Conservation (phyloP, 495 filamentous ascomycete species). For the Xylaria flabelliformis region DNA sequence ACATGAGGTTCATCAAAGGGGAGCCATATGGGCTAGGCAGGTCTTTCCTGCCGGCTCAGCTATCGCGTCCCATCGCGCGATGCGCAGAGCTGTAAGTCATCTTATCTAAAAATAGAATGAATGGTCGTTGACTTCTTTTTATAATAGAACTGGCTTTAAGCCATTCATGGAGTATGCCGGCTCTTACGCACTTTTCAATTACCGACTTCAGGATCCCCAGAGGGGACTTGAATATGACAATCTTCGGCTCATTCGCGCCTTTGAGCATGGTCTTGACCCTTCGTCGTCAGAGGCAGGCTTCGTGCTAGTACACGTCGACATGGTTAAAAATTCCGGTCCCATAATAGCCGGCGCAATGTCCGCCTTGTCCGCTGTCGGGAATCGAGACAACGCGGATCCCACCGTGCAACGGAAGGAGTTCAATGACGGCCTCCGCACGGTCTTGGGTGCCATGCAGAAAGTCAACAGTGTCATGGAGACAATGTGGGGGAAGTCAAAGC, state of each 20-base stretch:
- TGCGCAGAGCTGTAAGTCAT: conserved; percentile 76
- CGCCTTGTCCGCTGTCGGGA: conserved; percentile 64
- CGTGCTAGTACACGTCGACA: conserved; percentile 78
- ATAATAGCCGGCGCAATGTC: conserved; percentile 72
- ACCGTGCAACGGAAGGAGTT: conserved; percentile 56
- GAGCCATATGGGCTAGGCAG: conserved; percentile 78
- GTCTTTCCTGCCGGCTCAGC: conserved; percentile 68
- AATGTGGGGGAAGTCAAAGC: conserved; percentile 88
- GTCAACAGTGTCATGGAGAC: conserved; percentile 83
- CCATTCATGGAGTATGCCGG: conserved; percentile 97
- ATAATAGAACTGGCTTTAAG: conserved; percentile 66
- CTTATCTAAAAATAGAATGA: background rate
- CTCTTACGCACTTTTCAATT: conserved; percentile 91
- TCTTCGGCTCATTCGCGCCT: conserved; percentile 83
- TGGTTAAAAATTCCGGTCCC: conserved; percentile 78
- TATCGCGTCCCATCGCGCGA: conserved; percentile 76
- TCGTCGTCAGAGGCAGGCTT: conserved; percentile 91
- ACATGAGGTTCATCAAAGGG: conserved; percentile 70
- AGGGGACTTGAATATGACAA: conserved; percentile 76
- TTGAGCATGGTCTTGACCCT: conserved; percentile 84
- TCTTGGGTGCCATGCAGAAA: conserved; percentile 67
- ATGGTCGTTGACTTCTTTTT: background rate
- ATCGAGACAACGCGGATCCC: conserved; percentile 29
- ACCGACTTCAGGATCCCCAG: conserved; percentile 69
- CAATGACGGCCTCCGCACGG: conserved; percentile 66